A percentile compares a stretch with the other conserved stretches of the same genome.
Evolutionary conservation across 1,284 basidiomycete species (phyloP).

Genomic region (Melampsora larici-populina): DNA sequence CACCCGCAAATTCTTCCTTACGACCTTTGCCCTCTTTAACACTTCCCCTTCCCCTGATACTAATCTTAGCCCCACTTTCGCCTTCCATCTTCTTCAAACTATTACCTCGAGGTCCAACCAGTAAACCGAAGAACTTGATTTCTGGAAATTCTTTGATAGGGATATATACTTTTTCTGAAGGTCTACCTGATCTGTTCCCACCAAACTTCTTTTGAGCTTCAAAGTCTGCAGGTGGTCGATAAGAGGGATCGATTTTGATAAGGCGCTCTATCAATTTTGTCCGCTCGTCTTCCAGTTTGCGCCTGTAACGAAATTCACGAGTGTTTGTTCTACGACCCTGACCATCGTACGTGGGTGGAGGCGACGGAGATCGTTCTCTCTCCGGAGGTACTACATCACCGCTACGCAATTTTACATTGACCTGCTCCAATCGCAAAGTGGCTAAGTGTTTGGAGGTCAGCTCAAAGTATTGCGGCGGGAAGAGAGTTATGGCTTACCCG

Average conservation of each 20-base stretch:
- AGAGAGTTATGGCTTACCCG: slow-evolving; percentile 10
- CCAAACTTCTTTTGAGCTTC: slow-evolving; percentile 66
- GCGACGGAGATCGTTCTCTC: slow-evolving; percentile 88
- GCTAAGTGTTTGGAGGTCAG: slow-evolving; percentile 60
- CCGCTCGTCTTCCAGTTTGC: slow-evolving; percentile 96
- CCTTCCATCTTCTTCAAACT: slow-evolving; percentile 99
- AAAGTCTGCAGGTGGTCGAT: slow-evolving; percentile 91
- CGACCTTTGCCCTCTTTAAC: slow-evolving; percentile 98
- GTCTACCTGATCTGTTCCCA: slow-evolving; percentile 74
- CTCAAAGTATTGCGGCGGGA: too few species aligned
- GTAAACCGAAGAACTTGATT: slow-evolving; percentile 98
- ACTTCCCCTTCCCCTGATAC: slow-evolving; percentile 94
- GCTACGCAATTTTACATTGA: slow-evolving; percentile 84
- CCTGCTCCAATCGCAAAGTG: slow-evolving; percentile 91
- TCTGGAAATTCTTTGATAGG: slow-evolving; percentile 99
- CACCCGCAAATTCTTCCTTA: slow-evolving; percentile 70
- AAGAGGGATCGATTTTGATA: slow-evolving; percentile 96
- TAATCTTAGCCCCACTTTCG: slow-evolving; percentile 96
- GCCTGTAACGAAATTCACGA: slow-evolving; percentile 93
- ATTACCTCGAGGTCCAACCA: slow-evolving; percentile 97
- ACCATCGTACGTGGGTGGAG: slow-evolving; percentile 92
- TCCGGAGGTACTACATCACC: slow-evolving; percentile 96
- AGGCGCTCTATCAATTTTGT: slow-evolving; percentile 88
- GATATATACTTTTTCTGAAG: slow-evolving; percentile 97
- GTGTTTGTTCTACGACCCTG: slow-evolving; percentile 98